These are phyloP conservation scores for Fusarium staphyleae DNA, from an alignment of 2,329 filamentous ascomycete genomes.

Conservation along the genomic window DNA sequence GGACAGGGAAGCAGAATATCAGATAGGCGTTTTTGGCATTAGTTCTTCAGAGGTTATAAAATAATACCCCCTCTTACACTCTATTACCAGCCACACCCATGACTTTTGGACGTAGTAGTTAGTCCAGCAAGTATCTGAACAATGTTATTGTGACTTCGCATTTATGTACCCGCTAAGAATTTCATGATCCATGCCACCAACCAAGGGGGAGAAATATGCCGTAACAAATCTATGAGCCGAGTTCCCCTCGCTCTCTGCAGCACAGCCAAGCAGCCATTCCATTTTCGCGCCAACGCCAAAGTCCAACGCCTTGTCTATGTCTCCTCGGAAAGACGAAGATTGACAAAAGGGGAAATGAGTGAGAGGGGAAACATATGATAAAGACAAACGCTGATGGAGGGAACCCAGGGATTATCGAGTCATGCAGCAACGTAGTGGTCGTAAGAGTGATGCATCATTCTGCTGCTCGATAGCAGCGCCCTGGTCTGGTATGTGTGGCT, in stretches of 20 bases:
- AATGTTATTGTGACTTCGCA: slow-evolving; percentile 11
- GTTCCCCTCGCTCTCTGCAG: slow-evolving; percentile 20
- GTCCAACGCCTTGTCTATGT: slow-evolving; percentile 25
- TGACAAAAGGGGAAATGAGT: slow-evolving; percentile 17
- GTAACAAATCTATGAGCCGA: slow-evolving; percentile 38
- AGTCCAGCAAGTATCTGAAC: neutral
- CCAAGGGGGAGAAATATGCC: slow-evolving; percentile 30
- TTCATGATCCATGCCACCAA: slow-evolving; percentile 31
- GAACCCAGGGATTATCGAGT: neutral
- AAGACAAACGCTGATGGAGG: slow-evolving; percentile 18
- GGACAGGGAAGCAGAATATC: slow-evolving; percentile 19
- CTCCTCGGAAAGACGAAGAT: slow-evolving; percentile 17
- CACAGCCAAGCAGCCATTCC: slow-evolving; percentile 18
- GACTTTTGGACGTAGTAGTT: no score
- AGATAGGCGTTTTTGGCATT: slow-evolving; percentile 32
- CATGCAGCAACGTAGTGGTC: slow-evolving; percentile 1
- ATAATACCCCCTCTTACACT: slow-evolving; percentile 9
- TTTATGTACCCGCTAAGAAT: slow-evolving; percentile 29
- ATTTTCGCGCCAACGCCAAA: slow-evolving; percentile 34
- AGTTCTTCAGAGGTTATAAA: slow-evolving; percentile 5
- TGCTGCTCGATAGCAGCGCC: slow-evolving; percentile 5
- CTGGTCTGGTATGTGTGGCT: slow-evolving; percentile 16
- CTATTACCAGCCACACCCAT: neutral
- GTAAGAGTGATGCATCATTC: neutral
- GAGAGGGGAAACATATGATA: slow-evolving; percentile 17